Evolutionary conservation across 441 rosid species (phyloP).

Genomic region (Melastoma candidum): DNA sequence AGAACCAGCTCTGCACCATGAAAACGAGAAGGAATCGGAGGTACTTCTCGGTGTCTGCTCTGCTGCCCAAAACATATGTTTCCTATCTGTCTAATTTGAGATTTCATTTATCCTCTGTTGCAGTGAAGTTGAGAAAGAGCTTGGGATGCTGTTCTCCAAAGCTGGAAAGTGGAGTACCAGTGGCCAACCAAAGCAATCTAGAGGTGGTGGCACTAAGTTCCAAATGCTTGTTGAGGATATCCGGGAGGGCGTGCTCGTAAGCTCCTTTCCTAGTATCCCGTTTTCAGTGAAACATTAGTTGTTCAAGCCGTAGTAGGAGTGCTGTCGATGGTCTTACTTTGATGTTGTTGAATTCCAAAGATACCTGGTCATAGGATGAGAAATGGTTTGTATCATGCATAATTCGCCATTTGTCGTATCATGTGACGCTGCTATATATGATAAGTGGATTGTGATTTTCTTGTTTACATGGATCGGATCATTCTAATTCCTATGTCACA

Average conservation of each 20-base stretch:
- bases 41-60: constrained; percentile 23
- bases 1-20: constrained; percentile 90
- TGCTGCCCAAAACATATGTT: neutral
- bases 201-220: constrained; percentile 50
- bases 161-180: constrained; percentile 48
- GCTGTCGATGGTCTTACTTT: no score
- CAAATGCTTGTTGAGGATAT: constrained; percentile 95
- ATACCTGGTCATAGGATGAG: no score
- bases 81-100: constrained; percentile 7
- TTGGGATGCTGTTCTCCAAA: constrained; percentile 67
- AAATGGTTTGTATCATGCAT: no score
- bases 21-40: constrained; percentile 86
- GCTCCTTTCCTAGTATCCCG: constrained; percentile 8
- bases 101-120: constrained; percentile 9
- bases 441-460: no score
- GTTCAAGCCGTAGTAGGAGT: no score
- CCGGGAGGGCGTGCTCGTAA: constrained; percentile 86
- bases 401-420: no score
- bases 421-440: no score
- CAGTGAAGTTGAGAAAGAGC: constrained; percentile 95
- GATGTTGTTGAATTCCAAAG: no score
- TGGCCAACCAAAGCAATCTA: constrained; percentile 48
- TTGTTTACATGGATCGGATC: no score
- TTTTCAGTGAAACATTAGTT: no score
- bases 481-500: no score